Percentiles rank a stretch among this genome's conserved stretches.
Conservation (phyloP, 345 rosid genomes). For the Corchorus capsularis region DNA sequence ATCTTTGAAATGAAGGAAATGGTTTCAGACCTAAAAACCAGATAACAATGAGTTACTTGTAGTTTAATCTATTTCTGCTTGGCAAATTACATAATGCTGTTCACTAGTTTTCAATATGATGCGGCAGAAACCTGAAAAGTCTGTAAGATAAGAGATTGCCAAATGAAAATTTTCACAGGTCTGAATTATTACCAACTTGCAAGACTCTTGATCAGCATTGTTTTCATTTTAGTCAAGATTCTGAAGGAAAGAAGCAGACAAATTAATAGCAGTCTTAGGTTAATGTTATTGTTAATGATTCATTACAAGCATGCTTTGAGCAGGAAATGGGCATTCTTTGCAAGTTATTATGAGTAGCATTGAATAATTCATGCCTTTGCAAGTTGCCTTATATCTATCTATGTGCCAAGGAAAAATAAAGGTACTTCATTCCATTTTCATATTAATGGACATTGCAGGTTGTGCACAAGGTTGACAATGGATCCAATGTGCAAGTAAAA, state of each 20-base stretch:
- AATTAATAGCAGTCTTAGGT: too few relatives aligned
- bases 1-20: constrained; percentile 14
- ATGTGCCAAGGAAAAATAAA: background rate
- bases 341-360: background rate
- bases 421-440: background rate
- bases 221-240: too few relatives aligned
- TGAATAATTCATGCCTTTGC: background rate
- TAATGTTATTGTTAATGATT: too few relatives aligned
- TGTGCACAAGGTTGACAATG: background rate
- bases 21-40: constrained; percentile 11
- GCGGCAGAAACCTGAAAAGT: background rate
- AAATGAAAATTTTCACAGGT: too few relatives aligned
- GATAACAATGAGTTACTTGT: background rate
- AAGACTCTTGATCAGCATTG: too few relatives aligned
- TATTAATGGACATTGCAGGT: background rate
- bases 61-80: background rate
- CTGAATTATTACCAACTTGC: too few relatives aligned
- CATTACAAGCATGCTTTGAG: background rate
- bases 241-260: too few relatives aligned
- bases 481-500: background rate
- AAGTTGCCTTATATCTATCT: background rate
- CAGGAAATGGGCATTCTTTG: background rate
- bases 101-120: background rate
- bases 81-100: background rate
- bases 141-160: too few relatives aligned